A percentile compares a stretch with the other conserved stretches of the same genome.
Evolutionary conservation across 495 filamentous ascomycete species (phyloP).

Genomic region (Pyrenopolyporus hunteri): DNA sequence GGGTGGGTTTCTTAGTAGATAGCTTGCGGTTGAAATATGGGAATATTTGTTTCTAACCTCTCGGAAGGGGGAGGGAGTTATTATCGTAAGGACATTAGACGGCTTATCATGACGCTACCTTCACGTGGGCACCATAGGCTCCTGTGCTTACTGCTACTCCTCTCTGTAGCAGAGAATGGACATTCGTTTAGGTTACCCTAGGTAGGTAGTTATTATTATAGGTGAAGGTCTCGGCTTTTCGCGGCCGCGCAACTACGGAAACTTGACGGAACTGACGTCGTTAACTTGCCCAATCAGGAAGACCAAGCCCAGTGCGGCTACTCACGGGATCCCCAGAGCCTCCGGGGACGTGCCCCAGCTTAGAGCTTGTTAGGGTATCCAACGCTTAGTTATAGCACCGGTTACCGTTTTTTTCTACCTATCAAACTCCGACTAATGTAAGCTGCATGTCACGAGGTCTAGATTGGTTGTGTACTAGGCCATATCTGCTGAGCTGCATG

Average conservation of each 20-base stretch:
- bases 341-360: not conserved
- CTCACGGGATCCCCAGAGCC: constrained; percentile 20
- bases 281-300: constrained; percentile 26
- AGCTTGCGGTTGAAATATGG: no score
- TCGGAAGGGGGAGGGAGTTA: no score
- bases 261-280: constrained; percentile 28
- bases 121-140: no score
- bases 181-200: not conserved
- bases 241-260: constrained; percentile 18
- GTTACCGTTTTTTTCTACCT: constrained; percentile 10
- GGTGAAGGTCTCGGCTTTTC: constrained; percentile 28
- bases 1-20: no score
- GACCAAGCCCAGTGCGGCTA: constrained; percentile 21
- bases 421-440: constrained; percentile 23
- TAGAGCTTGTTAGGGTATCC: constrained; percentile 3
- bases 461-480: not conserved
- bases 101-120: no score
- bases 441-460: constrained; percentile 16
- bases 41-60: no score
- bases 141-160: not conserved
- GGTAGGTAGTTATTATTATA: not conserved
- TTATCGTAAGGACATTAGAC: no score
- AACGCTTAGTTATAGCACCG: no score
- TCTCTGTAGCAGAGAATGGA: not conserved
- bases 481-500: constrained; percentile 11